Base-by-base conservation (phyloP, 495 filamentous ascomycete genomes). In the Friedmanniomyces endolithicus region DNA sequence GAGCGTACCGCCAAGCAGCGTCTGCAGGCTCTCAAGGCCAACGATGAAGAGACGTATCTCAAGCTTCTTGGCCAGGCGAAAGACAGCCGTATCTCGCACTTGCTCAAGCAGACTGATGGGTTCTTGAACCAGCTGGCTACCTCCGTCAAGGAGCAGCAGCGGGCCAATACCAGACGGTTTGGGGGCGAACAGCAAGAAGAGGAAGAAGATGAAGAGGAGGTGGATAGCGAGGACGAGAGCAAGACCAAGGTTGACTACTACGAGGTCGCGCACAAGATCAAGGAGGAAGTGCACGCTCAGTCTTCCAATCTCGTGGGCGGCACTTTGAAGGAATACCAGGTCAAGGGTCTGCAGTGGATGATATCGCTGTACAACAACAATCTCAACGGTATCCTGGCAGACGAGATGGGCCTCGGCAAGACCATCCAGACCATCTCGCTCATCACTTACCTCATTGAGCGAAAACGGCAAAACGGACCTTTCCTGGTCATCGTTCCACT, bases 291-390 rank as follows among this genome's bases (percentile, higher is more conserved):
- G 54, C 84, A 77, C 2, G 73, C 72, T 47, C 92, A 98, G 63
- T 88, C 92, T 8, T 63, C 60, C 17, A 92, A 95, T 39, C 79
- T 98, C 50, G 85, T 94, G 56, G 92, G 92, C 58, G 92, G 92
- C 63, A 84, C 76, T 2, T 74, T 98, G 45, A 98, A 98, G 70
- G 92, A 98, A 66, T 98, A 98, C 71, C 92, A 98, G 71, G 41
- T 98, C 68, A 96, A 95, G 78, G 92, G 92, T 72, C 70, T 98
- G 56, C 92, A 98, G 68, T 98, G 92, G 92, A 97, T 98, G 92
- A 80, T 97, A 52, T 98, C 92, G 14, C 78, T 98, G 22, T 98
- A 97, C 73, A 97, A 97, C 80, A 98, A 98, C 77, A 97, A 95
- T 69, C 79, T 98, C 56, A 97, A 97, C 68, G 92, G 92, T 78